phyloP scores from a whole-genome alignment of 768 basidiomycete genomes.

The Tulasnella sp. region DNA sequence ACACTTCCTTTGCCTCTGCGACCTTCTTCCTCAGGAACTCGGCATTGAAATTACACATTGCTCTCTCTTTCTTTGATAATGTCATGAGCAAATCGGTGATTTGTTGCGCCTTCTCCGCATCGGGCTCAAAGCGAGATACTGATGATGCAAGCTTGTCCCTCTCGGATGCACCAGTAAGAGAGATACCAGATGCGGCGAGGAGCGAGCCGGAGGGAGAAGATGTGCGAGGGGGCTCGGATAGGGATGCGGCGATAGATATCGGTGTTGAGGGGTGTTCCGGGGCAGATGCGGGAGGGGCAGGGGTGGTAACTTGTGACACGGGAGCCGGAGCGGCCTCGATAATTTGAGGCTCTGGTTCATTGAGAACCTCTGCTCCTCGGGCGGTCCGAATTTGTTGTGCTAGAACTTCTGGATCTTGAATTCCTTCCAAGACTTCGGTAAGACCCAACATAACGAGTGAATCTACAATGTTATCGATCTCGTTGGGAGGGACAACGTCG shows the following conservation, averaged over 20 bases:
- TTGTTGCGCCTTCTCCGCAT: slow-evolving; percentile 40
- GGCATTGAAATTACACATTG: slow-evolving; percentile 79
- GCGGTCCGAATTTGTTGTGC: slow-evolving; percentile 43
- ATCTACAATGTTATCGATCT: slow-evolving; percentile 58
- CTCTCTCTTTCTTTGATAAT: slow-evolving; percentile 76
- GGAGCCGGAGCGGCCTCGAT: background rate
- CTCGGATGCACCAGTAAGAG: slow-evolving; percentile 41
- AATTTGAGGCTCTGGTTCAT: slow-evolving; percentile 28
- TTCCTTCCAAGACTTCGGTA: slow-evolving; percentile 60
- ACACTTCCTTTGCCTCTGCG: slow-evolving; percentile 64
- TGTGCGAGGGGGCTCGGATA: slow-evolving; percentile 73
- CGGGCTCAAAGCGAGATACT: slow-evolving; percentile 45
- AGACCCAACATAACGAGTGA: slow-evolving; percentile 55
- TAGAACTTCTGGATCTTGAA: slow-evolving; percentile 56
- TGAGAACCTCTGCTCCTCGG: slow-evolving; percentile 22
- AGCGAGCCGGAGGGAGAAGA: slow-evolving; percentile 58
- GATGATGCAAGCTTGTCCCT: slow-evolving; percentile 59
- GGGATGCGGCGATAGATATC: slow-evolving; percentile 57
- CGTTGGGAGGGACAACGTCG: slow-evolving; percentile 36
- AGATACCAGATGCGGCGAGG: slow-evolving; percentile 40
- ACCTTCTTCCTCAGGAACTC: slow-evolving; percentile 69
- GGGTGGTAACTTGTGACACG: slow-evolving; percentile 44
- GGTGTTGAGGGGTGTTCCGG: slow-evolving; percentile 83
- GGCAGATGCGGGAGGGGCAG: slow-evolving; percentile 45
- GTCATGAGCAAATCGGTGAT: slow-evolving; percentile 73